phyloP scores from a whole-genome alignment of 495 filamentous ascomycete species.

The Tuber aestivum region DNA sequence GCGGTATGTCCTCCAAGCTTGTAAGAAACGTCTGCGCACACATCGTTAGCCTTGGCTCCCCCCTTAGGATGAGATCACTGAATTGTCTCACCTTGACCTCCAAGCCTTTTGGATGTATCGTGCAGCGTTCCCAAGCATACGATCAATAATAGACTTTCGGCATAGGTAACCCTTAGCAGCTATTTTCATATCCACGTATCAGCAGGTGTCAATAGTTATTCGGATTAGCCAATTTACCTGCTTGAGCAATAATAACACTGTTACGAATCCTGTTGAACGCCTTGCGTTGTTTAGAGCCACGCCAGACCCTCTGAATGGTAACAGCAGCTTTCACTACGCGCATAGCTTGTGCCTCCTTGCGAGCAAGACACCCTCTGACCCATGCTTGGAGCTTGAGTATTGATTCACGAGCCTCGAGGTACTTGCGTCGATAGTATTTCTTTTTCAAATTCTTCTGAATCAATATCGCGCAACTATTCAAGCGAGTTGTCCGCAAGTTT shows the following conservation, averaged over 20 bases:
- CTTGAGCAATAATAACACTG: constrained; percentile 79
- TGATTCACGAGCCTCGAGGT: constrained; percentile 74
- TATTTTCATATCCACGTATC: constrained; percentile 5
- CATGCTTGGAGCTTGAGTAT: constrained; percentile 75
- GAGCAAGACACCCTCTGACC: constrained; percentile 65
- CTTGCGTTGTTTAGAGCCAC: constrained; percentile 78
- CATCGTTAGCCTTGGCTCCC: constrained; percentile 10
- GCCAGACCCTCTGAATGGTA: constrained; percentile 91
- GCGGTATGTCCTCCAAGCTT: constrained; percentile 79
- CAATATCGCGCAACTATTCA: constrained; percentile 94
- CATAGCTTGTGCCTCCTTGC: constrained; percentile 70
- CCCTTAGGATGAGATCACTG: background rate
- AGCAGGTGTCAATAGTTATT: constrained; percentile 1
- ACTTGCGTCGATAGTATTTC: constrained; percentile 91
- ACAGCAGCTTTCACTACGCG: constrained; percentile 80
- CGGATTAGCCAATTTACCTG: constrained; percentile 43
- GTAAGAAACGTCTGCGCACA: constrained; percentile 57
- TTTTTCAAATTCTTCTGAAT: constrained; percentile 97
- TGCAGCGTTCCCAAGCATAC: constrained; percentile 86
- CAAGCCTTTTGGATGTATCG: constrained; percentile 83
- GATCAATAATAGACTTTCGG: constrained; percentile 83
- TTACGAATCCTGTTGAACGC: constrained; percentile 66
- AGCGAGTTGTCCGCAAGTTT: constrained; percentile 76
- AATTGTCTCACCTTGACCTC: constrained; percentile 53
- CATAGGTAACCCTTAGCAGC: constrained; percentile 83